Percentiles rank a stretch among this genome's conserved stretches.
phyloP scores from a whole-genome alignment of 345 rosid genomes.

The Atalantia buxifolia region DNA sequence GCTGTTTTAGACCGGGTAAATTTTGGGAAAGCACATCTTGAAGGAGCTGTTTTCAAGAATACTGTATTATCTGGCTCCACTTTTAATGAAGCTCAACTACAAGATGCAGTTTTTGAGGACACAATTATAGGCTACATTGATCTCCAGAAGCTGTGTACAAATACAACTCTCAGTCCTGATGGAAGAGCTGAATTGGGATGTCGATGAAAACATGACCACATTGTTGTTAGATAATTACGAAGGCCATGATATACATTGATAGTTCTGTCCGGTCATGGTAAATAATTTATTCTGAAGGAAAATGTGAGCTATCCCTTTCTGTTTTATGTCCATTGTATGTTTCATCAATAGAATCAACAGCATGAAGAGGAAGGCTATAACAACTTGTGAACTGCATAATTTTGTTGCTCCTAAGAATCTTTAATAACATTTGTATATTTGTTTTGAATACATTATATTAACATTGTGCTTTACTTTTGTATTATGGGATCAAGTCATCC shows the following conservation, averaged over 20 bases:
- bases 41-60: conserved; percentile 81
- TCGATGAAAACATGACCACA: conserved; percentile 55
- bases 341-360: neutral
- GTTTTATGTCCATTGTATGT: neutral
- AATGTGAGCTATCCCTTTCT: neutral
- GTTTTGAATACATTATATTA: too few species aligned
- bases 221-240: neutral
- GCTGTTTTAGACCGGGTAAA: conserved; percentile 89
- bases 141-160: conserved; percentile 62
- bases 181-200: conserved; percentile 61
- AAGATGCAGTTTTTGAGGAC: conserved; percentile 66
- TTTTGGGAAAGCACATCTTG: conserved; percentile 66
- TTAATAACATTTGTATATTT: neutral
- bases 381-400: neutral
- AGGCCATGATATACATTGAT: neutral
- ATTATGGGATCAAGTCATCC: too few species aligned
- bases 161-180: conserved; percentile 39
- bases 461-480: too few species aligned
- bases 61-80: conserved; percentile 80
- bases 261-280: neutral
- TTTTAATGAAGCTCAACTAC: conserved; percentile 60
- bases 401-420: neutral
- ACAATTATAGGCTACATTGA: conserved; percentile 72
- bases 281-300: neutral
- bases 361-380: neutral